Base-by-base conservation (phyloP, 1,139 yeast genomes). In the Suhomyces taliae region DNA sequence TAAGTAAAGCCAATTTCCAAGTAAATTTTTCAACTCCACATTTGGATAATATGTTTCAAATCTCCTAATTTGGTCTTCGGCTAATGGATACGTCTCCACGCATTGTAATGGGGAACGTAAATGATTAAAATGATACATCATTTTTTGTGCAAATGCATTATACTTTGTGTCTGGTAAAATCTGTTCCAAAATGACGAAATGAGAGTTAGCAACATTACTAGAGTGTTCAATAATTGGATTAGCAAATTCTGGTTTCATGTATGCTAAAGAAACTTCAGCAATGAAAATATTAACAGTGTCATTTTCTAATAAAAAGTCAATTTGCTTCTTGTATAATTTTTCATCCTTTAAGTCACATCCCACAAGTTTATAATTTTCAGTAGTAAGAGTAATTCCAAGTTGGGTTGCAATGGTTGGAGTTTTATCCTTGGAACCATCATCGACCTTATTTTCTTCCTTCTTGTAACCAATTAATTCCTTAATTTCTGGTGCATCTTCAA, bases 251-350 rank as follows among this genome's bases (percentile, higher is more conserved):
- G 85, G 84, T 37, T 78, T 74, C 95, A 88, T 88, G 60, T 88
- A 88, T 0, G 95, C 91, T 47, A 88, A 66, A 0, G 95, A 87
- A 2, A 88, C 95, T 61, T 88, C 96, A 0, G 95, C 95, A 37
- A 89, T 76, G 56, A 86, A 88, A 9, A 87, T 73, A 44, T 78
- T 79, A 6, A 79, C 62, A 2, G 77, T 61, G 1, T 55, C 54
- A 11, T 54, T 51, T 3, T 63, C 59, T 12, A 75, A 51, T 0
- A 59, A 48, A 2, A 59, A 49, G 8, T 49, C 42, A 40, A 85
- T 52, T 41, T 74, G 69, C 7, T 61, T 52, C 39, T 69, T 57
- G 55, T 82, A 85, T 8, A 67, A 57, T 0, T 57, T 58, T 5
- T 69, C 57, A 51, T 85, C 68, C 49, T 86, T 82, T 52, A 88